phyloP scores from a whole-genome alignment of 2,329 filamentous ascomycete species.

The Penicillium concentricum region DNA sequence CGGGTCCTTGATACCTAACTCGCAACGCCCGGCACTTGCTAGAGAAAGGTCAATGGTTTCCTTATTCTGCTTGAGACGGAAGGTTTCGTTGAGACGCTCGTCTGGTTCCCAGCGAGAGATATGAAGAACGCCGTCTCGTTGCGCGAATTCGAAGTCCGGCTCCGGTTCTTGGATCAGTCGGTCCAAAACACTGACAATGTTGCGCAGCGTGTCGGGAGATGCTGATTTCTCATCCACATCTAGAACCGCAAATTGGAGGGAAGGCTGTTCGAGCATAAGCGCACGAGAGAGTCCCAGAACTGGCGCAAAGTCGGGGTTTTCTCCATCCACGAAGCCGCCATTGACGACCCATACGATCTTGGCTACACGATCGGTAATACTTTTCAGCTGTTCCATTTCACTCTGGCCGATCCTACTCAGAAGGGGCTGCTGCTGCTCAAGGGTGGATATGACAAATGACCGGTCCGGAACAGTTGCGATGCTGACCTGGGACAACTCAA shows the following conservation, averaged over 20 bases:
- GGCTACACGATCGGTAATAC: conserved; percentile 8
- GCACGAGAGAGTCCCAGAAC: conserved; percentile 5
- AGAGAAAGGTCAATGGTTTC: background rate
- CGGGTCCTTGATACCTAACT: background rate
- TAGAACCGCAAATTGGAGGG: conserved; percentile 5
- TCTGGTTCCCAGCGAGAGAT: conserved; percentile 14
- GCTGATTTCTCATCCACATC: background rate
- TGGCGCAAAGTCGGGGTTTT: conserved; percentile 8
- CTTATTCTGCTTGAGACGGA: background rate
- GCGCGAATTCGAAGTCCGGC: conserved; percentile 7
- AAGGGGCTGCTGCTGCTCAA: conserved; percentile 1
- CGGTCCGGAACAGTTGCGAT: background rate
- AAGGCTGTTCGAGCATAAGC: conserved; percentile 13
- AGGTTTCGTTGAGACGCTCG: conserved; percentile 8
- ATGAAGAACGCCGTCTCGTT: conserved; percentile 7
- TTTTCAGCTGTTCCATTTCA: conserved; percentile 7
- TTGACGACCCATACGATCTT: conserved; percentile 11
- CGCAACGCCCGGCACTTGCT: background rate
- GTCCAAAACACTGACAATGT: background rate
- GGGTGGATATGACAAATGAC: background rate
- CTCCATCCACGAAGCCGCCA: conserved; percentile 1
- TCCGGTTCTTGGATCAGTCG: background rate
- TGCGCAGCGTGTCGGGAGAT: background rate
- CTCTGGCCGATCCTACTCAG: background rate
- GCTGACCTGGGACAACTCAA: background rate